phyloP scores from a whole-genome alignment of 2,329 filamentous ascomycete genomes.

The Juglanconis juglandina region DNA sequence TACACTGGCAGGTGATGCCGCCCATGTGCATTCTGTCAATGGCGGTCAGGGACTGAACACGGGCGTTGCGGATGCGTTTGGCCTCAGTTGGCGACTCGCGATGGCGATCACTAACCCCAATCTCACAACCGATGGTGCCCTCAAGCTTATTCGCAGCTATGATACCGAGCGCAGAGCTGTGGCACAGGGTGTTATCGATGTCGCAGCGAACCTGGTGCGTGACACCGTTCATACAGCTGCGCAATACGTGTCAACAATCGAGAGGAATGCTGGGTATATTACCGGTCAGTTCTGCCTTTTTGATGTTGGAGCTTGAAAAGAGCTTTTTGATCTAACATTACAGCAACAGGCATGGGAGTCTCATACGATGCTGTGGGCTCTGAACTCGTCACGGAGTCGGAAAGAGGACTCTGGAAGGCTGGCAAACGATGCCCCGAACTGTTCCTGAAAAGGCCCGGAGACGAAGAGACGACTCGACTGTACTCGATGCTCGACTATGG shows the following conservation, averaged over 20 bases:
- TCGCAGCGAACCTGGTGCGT: conserved; percentile 43
- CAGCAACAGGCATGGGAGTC: conserved; percentile 37
- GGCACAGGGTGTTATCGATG: conserved; percentile 43
- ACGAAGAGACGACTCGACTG: conserved; percentile 19
- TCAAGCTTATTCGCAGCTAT: conserved; percentile 38
- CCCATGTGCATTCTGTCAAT: conserved; percentile 53
- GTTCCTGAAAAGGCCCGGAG: conserved; percentile 32
- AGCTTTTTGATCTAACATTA: not conserved
- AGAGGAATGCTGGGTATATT: conserved; percentile 46
- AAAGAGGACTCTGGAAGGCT: conserved; percentile 34
- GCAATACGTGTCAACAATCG: conserved; percentile 44
- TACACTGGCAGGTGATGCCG: conserved; percentile 56
- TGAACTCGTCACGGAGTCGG: conserved; percentile 31
- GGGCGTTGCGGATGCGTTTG: conserved; percentile 51
- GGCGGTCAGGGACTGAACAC: conserved; percentile 59
- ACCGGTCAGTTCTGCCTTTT: conserved; percentile 31
- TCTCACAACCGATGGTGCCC: conserved; percentile 21
- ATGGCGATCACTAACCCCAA: conserved; percentile 4
- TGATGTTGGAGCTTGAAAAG: not conserved
- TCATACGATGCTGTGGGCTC: conserved; percentile 35
- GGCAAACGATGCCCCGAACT: conserved; percentile 37
- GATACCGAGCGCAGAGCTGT: conserved; percentile 41
- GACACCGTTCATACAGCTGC: conserved; percentile 42
- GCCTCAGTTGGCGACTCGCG: conserved; percentile 51
- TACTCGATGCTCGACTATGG: conserved; percentile 4